These are phyloP conservation scores for Excoecaria cochinchinensis DNA, from an alignment of 345 rosid species.

Conservation along the genomic window DNA sequence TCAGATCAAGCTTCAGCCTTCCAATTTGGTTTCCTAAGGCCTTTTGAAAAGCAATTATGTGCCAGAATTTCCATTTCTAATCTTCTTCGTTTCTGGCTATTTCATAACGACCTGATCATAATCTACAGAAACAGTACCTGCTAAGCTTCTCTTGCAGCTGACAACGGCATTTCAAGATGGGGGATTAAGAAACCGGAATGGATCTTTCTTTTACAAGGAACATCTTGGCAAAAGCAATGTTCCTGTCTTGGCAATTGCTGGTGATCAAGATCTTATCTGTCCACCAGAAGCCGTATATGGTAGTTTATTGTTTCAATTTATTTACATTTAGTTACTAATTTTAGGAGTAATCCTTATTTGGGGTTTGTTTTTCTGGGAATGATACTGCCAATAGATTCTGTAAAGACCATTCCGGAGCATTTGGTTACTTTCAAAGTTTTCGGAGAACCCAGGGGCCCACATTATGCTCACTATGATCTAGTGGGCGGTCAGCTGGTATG, in stretches of 20 bases:
- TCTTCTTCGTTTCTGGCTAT: background rate
- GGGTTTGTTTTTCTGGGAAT: background rate
- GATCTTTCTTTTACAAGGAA: conserved; percentile 67
- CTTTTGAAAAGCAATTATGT: background rate
- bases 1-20: too few relatives aligned
- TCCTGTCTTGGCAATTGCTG: conserved; percentile 78
- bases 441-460: conserved; percentile 76
- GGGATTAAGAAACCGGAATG: conserved; percentile 59
- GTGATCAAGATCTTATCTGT: conserved; percentile 48
- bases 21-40: background rate
- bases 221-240: conserved; percentile 63
- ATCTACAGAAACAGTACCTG: conserved; percentile 65
- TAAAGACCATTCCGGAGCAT: conserved; percentile 58
- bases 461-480: conserved; percentile 81
- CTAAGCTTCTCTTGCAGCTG: conserved; percentile 71
- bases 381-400: conserved; percentile 38
- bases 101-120: conserved; percentile 2
- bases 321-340: background rate
- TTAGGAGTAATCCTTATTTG: background rate
- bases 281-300: conserved; percentile 90
- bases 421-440: conserved; percentile 61
- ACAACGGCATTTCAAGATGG: conserved; percentile 55
- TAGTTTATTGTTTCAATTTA: conserved; percentile 18
- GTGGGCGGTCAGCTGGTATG: conserved; percentile 68
- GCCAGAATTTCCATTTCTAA: background rate